Evolutionary conservation across 2,329 filamentous ascomycete species (phyloP), one percentile per base, ranked within the genome.

Genomic region (Trichophyton benhamiae): DNA sequence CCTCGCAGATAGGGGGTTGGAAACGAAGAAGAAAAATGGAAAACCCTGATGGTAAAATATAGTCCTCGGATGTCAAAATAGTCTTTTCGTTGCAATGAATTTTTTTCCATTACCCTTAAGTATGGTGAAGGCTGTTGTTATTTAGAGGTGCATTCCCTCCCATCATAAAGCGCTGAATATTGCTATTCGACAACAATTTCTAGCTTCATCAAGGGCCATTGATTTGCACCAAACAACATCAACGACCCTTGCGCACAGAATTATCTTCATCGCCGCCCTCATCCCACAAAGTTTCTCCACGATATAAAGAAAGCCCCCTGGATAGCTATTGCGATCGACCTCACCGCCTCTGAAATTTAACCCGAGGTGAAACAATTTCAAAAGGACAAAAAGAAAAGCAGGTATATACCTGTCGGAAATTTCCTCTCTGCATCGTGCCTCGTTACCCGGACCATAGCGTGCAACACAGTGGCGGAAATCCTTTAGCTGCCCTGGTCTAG

Each of bases 311-410:
- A 55, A 55, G 9, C 9, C 33, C 17, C 15, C 15, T 27, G 15
- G 2, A n/a, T 11, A 36, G 27, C 49, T 55, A n/a, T 55, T 55
- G 49, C 49, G 49, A 55, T 55, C 27, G 27, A 55, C 27, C 49
- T 55, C 49, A 55, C 49, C 49, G 49, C 49, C 33, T 36, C 25
- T 36, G 25, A 13, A 6, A 55, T 11, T 55, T 13, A 15, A 55
- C 49, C 49, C 49, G 49, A 55, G 27, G 49, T 55, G 49, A 55
- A 55, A 55, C 49, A 55, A 55, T 55, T 36, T 55, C 27, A 55
- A n/a, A 55, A 55, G 27, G 49, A 55, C 49, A 55, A 55, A 55
- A 55, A 36, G 46, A 49, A 55, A 55, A 55, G 30, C 27, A 30
- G 49, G 49, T 27, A 55, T 20, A 55, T 55, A 55, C 49, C 49